Evolutionary conservation across 106 monocot species (phyloP).

Genomic region (Acorus calamus): DNA sequence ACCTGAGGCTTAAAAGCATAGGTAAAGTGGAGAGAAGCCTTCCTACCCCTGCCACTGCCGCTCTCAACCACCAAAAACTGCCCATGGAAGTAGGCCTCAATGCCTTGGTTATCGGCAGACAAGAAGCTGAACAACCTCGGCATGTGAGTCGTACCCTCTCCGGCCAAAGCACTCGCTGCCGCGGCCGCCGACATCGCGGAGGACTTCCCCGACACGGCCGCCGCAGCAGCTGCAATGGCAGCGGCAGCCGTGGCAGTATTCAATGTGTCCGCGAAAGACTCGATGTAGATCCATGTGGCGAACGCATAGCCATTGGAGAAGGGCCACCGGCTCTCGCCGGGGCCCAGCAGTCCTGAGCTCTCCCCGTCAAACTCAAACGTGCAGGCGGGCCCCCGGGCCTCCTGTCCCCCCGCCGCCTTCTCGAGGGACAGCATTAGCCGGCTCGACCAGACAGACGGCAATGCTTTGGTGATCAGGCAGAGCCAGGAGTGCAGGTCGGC

Average conservation of each 20-base stretch:
- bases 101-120: conserved; percentile 73
- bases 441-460: conserved; percentile 49
- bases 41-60: conserved; percentile 73
- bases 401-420: conserved; percentile 66
- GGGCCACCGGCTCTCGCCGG: conserved; percentile 88
- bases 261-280: conserved; percentile 78
- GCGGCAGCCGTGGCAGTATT: conserved; percentile 95
- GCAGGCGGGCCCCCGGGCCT: conserved; percentile 57
- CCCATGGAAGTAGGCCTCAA: conserved; percentile 95
- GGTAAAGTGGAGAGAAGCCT: conserved; percentile 74
- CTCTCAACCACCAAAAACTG: conserved; percentile 92
- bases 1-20: conserved; percentile 70
- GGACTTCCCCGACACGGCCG: conserved; percentile 66
- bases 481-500: conserved; percentile 72
- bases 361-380: conserved; percentile 94
- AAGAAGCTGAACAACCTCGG: conserved; percentile 93
- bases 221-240: conserved; percentile 69
- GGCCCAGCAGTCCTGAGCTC: conserved; percentile 85
- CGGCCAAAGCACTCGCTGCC: conserved; percentile 82
- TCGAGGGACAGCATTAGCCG: conserved; percentile 61
- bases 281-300: conserved; percentile 90
- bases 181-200: conserved; percentile 92
- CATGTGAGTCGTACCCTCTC: conserved; percentile 77
- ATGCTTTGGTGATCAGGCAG: conserved; percentile 33
- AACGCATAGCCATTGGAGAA: conserved; percentile 91